phyloP scores from a whole-genome alignment of 75 land plant genomes.

The Cryptomeria japonica region DNA sequence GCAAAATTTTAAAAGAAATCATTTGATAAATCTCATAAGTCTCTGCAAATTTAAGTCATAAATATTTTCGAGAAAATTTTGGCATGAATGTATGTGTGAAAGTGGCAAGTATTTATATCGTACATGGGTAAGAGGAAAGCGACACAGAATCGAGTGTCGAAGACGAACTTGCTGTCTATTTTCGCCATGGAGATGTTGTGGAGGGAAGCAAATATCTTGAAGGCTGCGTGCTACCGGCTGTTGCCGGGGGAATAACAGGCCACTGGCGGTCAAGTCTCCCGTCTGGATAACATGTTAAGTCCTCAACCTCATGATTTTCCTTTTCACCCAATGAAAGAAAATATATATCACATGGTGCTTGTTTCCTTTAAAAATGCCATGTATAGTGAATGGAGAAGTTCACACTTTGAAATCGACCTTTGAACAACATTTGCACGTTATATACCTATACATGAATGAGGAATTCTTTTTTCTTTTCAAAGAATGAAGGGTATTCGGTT shows the following conservation, averaged over 20 bases:
- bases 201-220: background rate
- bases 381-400: background rate
- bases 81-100: background rate
- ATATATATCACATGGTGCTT: background rate
- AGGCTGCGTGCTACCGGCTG: background rate
- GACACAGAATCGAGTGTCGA: background rate
- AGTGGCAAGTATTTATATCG: too few relatives aligned
- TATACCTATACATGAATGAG: too few relatives aligned
- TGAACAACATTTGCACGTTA: too few relatives aligned
- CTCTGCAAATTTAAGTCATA: background rate
- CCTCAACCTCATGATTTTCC: background rate
- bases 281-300: background rate
- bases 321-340: too few relatives aligned
- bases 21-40: too few relatives aligned
- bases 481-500: too few relatives aligned
- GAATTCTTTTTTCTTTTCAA: too few relatives aligned
- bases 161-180: background rate
- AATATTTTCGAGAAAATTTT: background rate
- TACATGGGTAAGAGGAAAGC: background rate
- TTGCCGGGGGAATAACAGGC: background rate
- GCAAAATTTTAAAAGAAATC: background rate
- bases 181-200: background rate
- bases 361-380: background rate
- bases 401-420: too few relatives aligned
- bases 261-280: background rate